phyloP scores from a whole-genome alignment of 2,329 filamentous ascomycete species.

The Penicillium sp. region DNA sequence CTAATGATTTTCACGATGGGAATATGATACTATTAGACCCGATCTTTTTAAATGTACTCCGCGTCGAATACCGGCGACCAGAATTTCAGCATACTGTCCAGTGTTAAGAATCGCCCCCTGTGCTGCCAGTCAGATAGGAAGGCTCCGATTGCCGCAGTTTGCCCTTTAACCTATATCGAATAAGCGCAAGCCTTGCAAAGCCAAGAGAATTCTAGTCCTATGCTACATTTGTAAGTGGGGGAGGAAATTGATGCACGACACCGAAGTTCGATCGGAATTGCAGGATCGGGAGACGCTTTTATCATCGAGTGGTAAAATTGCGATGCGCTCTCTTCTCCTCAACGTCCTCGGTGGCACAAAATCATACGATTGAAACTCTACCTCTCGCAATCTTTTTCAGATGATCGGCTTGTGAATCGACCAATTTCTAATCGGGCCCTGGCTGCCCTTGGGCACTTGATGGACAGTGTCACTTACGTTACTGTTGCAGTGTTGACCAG shows the following conservation, averaged over 20 bases:
- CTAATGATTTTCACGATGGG: background rate
- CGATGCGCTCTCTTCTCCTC: background rate
- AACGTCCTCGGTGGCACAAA: slow-evolving; percentile 4
- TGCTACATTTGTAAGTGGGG: background rate
- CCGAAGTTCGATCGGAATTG: slow-evolving; percentile 1
- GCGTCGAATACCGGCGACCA: too few relatives aligned
- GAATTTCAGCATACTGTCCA: too few relatives aligned
- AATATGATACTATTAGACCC: background rate
- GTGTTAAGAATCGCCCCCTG: too few relatives aligned
- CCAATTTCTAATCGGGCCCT: background rate
- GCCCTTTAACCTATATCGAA: background rate
- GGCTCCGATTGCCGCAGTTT: background rate
- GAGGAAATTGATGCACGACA: background rate
- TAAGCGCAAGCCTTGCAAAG: background rate
- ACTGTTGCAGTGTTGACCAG: slow-evolving; percentile 21
- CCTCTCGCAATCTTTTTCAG: background rate
- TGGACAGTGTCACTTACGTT: slow-evolving; percentile 9
- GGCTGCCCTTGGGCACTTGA: background rate
- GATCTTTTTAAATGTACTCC: background rate
- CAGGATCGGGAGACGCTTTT: background rate
- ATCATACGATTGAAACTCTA: slow-evolving; percentile 6
- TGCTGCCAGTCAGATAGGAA: background rate
- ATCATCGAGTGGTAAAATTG: background rate
- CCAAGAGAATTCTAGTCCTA: background rate
- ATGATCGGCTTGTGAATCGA: background rate